Percentiles rank a stretch among this genome's conserved stretches.
Conservation (phyloP, 768 basidiomycete species). For the Boletus barrowsii region DNA sequence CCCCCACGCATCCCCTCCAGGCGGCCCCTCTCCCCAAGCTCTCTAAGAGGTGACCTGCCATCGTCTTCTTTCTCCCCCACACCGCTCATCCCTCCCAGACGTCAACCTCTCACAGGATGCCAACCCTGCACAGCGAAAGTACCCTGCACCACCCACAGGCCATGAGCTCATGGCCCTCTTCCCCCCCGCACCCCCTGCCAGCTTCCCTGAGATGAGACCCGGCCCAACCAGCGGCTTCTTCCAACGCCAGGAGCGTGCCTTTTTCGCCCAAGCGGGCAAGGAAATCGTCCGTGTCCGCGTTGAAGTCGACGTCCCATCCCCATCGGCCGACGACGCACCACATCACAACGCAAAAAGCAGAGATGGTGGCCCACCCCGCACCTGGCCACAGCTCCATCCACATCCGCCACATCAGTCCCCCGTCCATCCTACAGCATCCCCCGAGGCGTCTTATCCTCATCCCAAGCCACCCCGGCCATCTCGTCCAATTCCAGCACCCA, state of each 20-base stretch:
- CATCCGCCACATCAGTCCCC: conserved; percentile 30
- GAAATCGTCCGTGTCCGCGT: conserved; percentile 75
- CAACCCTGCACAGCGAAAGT: conserved; percentile 51
- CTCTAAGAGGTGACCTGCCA: conserved; percentile 48
- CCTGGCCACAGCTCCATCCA: conserved; percentile 32
- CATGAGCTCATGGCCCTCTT: conserved; percentile 87
- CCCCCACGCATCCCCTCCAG: conserved; percentile 33
- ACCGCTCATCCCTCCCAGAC: conserved; percentile 41
- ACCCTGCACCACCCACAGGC: conserved; percentile 74
- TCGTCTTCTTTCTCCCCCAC: background rate
- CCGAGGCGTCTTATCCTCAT: conserved; percentile 36
- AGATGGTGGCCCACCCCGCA: conserved; percentile 19
- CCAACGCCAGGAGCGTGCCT: conserved; percentile 72
- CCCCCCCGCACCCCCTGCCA: conserved; percentile 64
- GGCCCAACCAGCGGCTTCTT: conserved; percentile 74
- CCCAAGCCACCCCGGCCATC: conserved; percentile 32
- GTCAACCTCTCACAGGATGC: conserved; percentile 58
- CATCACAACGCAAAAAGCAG: conserved; percentile 28
- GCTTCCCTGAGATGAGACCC: conserved; percentile 50
- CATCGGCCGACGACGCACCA: conserved; percentile 11
- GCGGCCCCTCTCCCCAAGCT: conserved; percentile 61
- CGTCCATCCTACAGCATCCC: conserved; percentile 18
- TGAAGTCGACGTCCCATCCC: conserved; percentile 54
- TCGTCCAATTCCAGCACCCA: conserved; percentile 20
- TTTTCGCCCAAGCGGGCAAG: conserved; percentile 75